A percentile compares a stretch with the other conserved stretches of the same genome.
These are phyloP conservation scores for Plectosphaerella sp. DNA, from an alignment of 2,329 filamentous ascomycete species.

Conservation along the genomic window DNA sequence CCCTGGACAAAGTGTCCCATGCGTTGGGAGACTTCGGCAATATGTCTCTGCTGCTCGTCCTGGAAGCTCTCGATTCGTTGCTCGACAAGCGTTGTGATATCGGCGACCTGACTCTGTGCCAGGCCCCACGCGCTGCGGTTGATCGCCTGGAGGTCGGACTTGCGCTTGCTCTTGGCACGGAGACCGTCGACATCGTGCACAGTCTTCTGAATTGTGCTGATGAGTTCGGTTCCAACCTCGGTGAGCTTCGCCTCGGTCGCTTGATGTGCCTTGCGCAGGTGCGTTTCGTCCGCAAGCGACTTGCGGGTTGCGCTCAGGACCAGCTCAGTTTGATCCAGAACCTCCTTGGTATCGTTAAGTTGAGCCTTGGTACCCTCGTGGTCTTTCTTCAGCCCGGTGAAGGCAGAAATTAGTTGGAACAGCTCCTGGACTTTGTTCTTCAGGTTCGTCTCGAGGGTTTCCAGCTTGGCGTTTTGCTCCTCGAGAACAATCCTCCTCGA, in stretches of 20 bases:
- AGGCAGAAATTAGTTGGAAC: slow-evolving; percentile 78
- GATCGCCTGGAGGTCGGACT: slow-evolving; percentile 74
- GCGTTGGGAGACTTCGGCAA: slow-evolving; percentile 61
- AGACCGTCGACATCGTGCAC: slow-evolving; percentile 77
- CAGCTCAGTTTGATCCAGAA: slow-evolving; percentile 84
- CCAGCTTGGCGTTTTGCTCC: slow-evolving; percentile 87
- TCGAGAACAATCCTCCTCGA: slow-evolving; percentile 86
- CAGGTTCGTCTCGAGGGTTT: slow-evolving; percentile 85
- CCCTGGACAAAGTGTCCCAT: slow-evolving; percentile 74
- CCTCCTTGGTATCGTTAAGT: slow-evolving; percentile 73
- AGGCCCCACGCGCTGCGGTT: slow-evolving; percentile 78
- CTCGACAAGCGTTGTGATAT: slow-evolving; percentile 75
- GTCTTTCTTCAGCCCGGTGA: slow-evolving; percentile 85
- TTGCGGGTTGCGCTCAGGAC: slow-evolving; percentile 74
- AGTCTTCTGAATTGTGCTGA: slow-evolving; percentile 73
- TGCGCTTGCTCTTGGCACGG: slow-evolving; percentile 80
- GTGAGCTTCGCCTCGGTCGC: slow-evolving; percentile 76
- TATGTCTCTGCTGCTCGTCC: slow-evolving; percentile 65
- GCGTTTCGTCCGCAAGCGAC: slow-evolving; percentile 72
- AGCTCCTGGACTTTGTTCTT: slow-evolving; percentile 93
- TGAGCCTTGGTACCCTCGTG: slow-evolving; percentile 70
- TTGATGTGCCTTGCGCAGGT: slow-evolving; percentile 78
- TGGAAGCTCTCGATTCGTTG: slow-evolving; percentile 69
- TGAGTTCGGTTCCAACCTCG: slow-evolving; percentile 67
- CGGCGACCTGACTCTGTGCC: slow-evolving; percentile 69